Base-by-base conservation (phyloP, 1,284 basidiomycete genomes). In the Tausonia pullulans region DNA sequence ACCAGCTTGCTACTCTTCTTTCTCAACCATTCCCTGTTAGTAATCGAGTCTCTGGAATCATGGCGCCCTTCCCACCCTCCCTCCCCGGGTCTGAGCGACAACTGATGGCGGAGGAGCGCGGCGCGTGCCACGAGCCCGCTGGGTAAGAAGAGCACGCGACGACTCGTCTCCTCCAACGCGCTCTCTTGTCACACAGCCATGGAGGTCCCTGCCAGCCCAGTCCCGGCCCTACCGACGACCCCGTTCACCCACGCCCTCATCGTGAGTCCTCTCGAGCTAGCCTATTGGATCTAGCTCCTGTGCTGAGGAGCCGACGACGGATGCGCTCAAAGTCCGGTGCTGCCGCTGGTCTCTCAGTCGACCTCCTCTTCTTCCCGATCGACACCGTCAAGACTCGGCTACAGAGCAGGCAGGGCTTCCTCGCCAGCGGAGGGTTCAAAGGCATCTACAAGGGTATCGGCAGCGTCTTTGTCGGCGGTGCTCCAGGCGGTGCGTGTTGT, bases 301-400 rank as follows among this genome's bases (percentile, higher is more conserved):
- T 44, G 39, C 2, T 16, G 5, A 5, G 13, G 14, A 0, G 61
- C 51, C 50, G 5, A 10, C 4, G 39, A 3, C 14, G 7, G 44
- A 8, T 43, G 41, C 45, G n/a, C 53, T 8, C 16, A 49, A 40
- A 93, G 89, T 87, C 90, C 60, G 92, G 92, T 50, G 92, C 88
- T 16, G 76, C 86, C 50, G 90, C 93, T 40, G 93, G 93, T 55
- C 88, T 90, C 14, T 82, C 90, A 1, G 92, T 95, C 40, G 95
- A 98, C 77, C 81, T 98, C 65, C 82, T 97, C 49, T 95, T 98
- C 79, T 98, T 91, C 76, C 95, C 95, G 0, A 86, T 98, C 67
- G 95, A 98, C 78, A 97, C 95, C 1, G 79, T 98, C 74, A 98
- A 98, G 78, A 98, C 95, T 13, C 85, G 95, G 48, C 79, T 97